These are phyloP conservation scores for Boletus vinaceobasis DNA, from an alignment of 768 basidiomycete genomes.

Conservation along the genomic window DNA sequence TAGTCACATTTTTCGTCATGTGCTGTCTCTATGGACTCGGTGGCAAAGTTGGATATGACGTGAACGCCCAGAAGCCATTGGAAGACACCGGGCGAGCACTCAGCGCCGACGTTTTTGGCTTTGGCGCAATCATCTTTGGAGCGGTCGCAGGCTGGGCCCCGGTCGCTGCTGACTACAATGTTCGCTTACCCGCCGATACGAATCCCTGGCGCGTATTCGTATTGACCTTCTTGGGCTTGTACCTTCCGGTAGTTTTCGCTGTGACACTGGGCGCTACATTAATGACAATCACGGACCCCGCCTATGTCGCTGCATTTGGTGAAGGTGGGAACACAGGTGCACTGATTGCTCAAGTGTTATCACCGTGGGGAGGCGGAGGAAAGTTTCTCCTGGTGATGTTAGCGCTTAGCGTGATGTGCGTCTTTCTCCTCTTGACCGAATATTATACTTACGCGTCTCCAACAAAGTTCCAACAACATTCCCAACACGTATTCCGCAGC, in stretches of 20 bases:
- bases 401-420: conserved; percentile 42
- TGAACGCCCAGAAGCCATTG: conserved; percentile 37
- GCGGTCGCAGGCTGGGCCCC: conserved; percentile 49
- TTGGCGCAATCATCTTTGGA: conserved; percentile 51
- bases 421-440: neutral
- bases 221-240: conserved; percentile 49
- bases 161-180: conserved; percentile 54
- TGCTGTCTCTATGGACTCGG: conserved; percentile 51
- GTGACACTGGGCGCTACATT: conserved; percentile 36
- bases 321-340: conserved; percentile 41
- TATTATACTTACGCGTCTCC: neutral
- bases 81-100: conserved; percentile 45
- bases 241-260: conserved; percentile 44
- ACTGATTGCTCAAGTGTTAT: conserved; percentile 41
- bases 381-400: conserved; percentile 42
- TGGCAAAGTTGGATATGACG: conserved; percentile 43
- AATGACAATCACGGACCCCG: conserved; percentile 40
- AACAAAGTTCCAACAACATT: conserved; percentile 37
- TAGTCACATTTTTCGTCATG: conserved; percentile 44
- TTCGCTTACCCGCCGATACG: conserved; percentile 44
- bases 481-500: conserved; percentile 47
- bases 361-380: conserved; percentile 42
- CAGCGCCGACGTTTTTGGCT: conserved; percentile 48
- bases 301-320: conserved; percentile 39
- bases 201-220: conserved; percentile 42